Evolutionary conservation across 2,329 filamentous ascomycete species (phyloP).

Genomic region (Arachnomyces sp.): DNA sequence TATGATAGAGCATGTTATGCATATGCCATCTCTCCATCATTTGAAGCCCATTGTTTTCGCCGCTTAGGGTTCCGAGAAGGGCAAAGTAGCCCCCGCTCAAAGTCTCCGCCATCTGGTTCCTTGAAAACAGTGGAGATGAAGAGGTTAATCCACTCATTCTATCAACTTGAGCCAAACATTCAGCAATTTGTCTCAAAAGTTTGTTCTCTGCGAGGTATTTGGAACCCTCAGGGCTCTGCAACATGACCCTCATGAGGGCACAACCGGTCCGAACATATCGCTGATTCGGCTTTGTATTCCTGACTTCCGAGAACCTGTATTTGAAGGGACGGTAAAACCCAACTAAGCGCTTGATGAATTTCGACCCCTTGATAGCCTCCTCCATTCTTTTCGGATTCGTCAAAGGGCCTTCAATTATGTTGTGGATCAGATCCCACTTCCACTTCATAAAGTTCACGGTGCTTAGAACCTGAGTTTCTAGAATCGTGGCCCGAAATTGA

Average conservation of each 20-base stretch:
- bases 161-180: slow-evolving; percentile 92
- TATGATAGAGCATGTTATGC: slow-evolving; percentile 99
- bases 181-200: slow-evolving; percentile 82
- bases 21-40: slow-evolving; percentile 96
- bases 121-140: slow-evolving; percentile 79
- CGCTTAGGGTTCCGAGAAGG: slow-evolving; percentile 79
- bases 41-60: slow-evolving; percentile 69
- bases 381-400: slow-evolving; percentile 86
- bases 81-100: slow-evolving; percentile 90
- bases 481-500: slow-evolving; percentile 53
- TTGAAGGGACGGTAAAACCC: slow-evolving; percentile 97
- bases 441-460: slow-evolving; percentile 90
- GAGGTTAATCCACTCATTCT: slow-evolving; percentile 62
- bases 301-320: slow-evolving; percentile 81
- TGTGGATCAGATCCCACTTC: slow-evolving; percentile 92
- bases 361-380: slow-evolving; percentile 87
- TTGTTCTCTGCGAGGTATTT: slow-evolving; percentile 88
- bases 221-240: slow-evolving; percentile 77
- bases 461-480: slow-evolving; percentile 73
- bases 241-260: slow-evolving; percentile 72
- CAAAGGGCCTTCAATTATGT: slow-evolving; percentile 84
- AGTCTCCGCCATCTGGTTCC: slow-evolving; percentile 73
- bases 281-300: slow-evolving; percentile 86
- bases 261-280: slow-evolving; percentile 89
- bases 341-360: slow-evolving; percentile 89